Evolutionary conservation across 2,329 filamentous ascomycete species (phyloP).

Genomic region (Neobulgaria alba): DNA sequence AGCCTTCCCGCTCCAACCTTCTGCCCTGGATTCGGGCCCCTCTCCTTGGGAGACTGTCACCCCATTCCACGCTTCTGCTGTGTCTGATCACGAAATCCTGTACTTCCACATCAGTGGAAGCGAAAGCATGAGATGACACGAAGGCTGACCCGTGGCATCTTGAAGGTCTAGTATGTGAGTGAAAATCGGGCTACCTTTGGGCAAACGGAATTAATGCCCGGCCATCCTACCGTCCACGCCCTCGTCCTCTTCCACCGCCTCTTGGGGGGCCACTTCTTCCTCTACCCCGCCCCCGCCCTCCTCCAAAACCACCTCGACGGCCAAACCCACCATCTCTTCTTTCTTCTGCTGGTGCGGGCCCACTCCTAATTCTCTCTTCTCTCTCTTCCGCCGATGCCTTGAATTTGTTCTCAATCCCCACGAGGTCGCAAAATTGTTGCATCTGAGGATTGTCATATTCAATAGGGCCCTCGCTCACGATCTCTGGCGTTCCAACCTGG

Average conservation of each 20-base stretch:
- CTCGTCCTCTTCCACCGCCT: conserved; percentile 26
- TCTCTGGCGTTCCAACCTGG: conserved; percentile 46
- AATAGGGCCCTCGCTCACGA: conserved; percentile 52
- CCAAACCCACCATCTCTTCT: conserved; percentile 20
- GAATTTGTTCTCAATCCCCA: conserved; percentile 71
- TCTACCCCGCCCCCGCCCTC: conserved; percentile 28
- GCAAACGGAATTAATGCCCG: background rate
- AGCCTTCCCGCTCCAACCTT: background rate
- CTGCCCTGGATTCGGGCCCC: too few species aligned
- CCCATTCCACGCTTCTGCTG: too few species aligned
- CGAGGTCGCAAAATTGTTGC: conserved; percentile 65
- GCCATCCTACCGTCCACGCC: conserved; percentile 19
- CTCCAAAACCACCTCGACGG: conserved; percentile 24
- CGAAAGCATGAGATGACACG: too few species aligned
- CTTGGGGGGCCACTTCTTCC: conserved; percentile 32
- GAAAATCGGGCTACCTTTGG: background rate
- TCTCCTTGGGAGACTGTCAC: too few species aligned
- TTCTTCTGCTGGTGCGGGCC: conserved; percentile 40
- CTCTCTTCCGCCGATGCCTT: conserved; percentile 65
- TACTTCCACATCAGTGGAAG: too few species aligned
- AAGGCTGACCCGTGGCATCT: too few species aligned
- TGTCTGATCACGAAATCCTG: too few species aligned
- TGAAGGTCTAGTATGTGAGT: too few species aligned
- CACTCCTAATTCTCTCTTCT: conserved; percentile 45
- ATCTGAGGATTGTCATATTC: conserved; percentile 90